A percentile compares a stretch with the other conserved stretches of the same genome.
These are phyloP conservation scores for Neocucurbitaria cava DNA, from an alignment of 2,329 filamentous ascomycete species.

Conservation along the genomic window DNA sequence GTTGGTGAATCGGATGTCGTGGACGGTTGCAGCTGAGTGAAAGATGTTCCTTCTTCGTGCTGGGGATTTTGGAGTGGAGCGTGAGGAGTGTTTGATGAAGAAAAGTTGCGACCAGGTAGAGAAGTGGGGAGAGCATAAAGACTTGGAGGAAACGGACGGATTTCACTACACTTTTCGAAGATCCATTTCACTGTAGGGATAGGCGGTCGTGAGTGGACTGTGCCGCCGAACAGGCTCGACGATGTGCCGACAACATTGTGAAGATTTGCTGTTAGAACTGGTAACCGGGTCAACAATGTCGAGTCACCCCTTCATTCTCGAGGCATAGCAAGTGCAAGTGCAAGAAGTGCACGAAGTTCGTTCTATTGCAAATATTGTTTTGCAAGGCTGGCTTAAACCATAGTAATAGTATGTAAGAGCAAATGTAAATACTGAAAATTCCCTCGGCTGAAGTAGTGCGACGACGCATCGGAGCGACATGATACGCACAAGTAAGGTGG, in stretches of 20 bases:
- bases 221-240: not conserved
- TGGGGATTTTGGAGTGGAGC: not conserved
- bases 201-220: not conserved
- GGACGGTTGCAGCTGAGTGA: not conserved
- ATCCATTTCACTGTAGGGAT: not conserved
- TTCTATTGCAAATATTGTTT: not conserved
- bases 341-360: not conserved
- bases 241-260: not conserved
- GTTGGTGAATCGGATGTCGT: not conserved
- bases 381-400: not conserved
- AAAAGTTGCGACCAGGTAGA: not conserved
- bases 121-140: not conserved
- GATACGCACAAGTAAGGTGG: not conserved
- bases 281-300: not conserved
- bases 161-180: not conserved
- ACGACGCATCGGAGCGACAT: no score
- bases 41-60: not conserved
- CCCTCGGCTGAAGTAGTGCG: no score
- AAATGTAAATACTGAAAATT: not conserved
- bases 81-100: not conserved
- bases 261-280: not conserved
- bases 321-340: not conserved
- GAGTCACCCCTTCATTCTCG: not conserved
- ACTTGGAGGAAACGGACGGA: not conserved
- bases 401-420: no score